These are phyloP conservation scores for Priceomyces carsonii DNA, from an alignment of 805 yeast species.

Conservation along the genomic window DNA sequence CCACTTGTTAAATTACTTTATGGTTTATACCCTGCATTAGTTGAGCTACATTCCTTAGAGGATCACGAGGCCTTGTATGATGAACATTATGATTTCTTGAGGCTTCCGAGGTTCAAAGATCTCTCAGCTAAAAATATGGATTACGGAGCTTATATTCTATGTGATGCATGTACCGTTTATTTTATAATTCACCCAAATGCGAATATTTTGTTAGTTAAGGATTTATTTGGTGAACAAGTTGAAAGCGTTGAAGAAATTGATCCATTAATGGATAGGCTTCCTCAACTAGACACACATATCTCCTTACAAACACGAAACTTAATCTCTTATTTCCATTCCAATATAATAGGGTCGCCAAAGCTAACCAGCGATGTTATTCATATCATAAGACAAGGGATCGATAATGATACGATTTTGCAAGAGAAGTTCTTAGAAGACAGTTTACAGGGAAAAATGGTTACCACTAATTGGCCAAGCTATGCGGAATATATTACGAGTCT, in stretches of 20 bases:
- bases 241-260: constrained; percentile 48
- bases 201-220: constrained; percentile 65
- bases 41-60: constrained; percentile 66
- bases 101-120: constrained; percentile 50
- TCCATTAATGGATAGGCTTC: constrained; percentile 58
- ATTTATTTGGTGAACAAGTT: constrained; percentile 64
- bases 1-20: constrained; percentile 58
- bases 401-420: constrained; percentile 50
- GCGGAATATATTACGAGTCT: constrained; percentile 66
- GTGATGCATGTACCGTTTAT: constrained; percentile 60
- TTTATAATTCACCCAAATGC: constrained; percentile 74
- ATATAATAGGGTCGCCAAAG: constrained; percentile 27
- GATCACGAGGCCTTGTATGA: constrained; percentile 51
- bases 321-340: constrained; percentile 49
- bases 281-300: constrained; percentile 67
- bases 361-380: constrained; percentile 47
- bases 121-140: constrained; percentile 45
- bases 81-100: constrained; percentile 45
- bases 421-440: constrained; percentile 76
- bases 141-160: constrained; percentile 78
- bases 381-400: constrained; percentile 64
- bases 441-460: constrained; percentile 33
- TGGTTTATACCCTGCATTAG: constrained; percentile 77
- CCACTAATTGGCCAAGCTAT: constrained; percentile 49
- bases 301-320: constrained; percentile 68